Conservation (phyloP, 768 basidiomycete genomes). For the Plicaturopsis crispa region DNA sequence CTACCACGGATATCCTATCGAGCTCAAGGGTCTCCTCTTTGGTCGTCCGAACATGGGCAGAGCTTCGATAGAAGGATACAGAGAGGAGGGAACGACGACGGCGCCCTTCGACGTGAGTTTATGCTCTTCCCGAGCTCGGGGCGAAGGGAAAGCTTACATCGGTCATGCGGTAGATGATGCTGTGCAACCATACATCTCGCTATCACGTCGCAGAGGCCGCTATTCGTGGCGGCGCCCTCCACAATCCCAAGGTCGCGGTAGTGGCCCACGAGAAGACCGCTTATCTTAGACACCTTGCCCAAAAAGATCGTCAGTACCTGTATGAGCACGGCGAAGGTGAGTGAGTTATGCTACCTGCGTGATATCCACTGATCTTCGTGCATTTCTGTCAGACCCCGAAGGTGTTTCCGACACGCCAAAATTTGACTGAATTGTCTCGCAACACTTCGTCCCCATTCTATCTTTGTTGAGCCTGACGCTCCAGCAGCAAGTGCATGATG, state of each 20-base stretch:
- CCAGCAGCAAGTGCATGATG: too few relatives aligned
- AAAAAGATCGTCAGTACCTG: conserved; percentile 58
- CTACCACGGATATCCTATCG: conserved; percentile 77
- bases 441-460: too few relatives aligned
- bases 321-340: conserved; percentile 49
- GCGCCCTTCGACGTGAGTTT: conserved; percentile 66
- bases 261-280: conserved; percentile 51
- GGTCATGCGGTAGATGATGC: conserved; percentile 52
- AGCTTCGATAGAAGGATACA: conserved; percentile 54
- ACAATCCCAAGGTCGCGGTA: conserved; percentile 48
- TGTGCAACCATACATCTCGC: conserved; percentile 60
- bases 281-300: conserved; percentile 49
- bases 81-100: conserved; percentile 75
- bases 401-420: conserved; percentile 39
- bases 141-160: not conserved
- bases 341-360: conserved; percentile 1
- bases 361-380: conserved; percentile 22
- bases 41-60: conserved; percentile 43
- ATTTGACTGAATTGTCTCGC: too few relatives aligned
- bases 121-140: conserved; percentile 6
- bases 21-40: conserved; percentile 59
- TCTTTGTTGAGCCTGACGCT: too few relatives aligned
- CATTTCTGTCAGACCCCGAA: conserved; percentile 28
- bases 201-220: conserved; percentile 60
- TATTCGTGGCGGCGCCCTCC: conserved; percentile 43